Evolutionary conservation across 306 rosid genomes (phyloP), one percentile per base, ranked within the genome.

Genomic region (Senna siamea): DNA sequence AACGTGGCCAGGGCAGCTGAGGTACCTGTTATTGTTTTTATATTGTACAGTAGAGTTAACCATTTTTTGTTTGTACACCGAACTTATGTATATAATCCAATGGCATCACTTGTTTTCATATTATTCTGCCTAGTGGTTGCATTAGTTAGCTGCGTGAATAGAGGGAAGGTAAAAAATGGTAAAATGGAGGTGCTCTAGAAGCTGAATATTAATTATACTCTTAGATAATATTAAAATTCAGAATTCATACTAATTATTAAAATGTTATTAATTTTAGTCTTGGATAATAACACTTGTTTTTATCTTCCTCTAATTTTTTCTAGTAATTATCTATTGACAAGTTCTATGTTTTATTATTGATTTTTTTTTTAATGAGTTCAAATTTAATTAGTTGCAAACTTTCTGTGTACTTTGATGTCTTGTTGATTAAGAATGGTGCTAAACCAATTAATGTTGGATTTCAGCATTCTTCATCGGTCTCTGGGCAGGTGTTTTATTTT

Each of bases 1-100:
- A 87, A 87, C n/a, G 18, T 67, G 34, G 71, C 84, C 15, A 92
- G 85, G 82, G 79, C 30, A 70, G 61, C 85, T 30, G 99, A 94
- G 99, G 99, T 94, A 88, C 74, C 55, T 52, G 19, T 58, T 17
- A 43, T 73, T 17, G n/a, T 5, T 35, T 7, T 58, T 83, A 32
- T 55, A 26, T n/a, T 70, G 46, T 50, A 58, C 37, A 35, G 61
- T 69, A 53, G 40, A 35, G 63, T 67, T 83, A 54, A n/a, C 50
- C 35, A 19, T 62, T 74, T 69, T 72, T 38, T 56, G 5, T 77
- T 52, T 35, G 19, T 67, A 9, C 20, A 20, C 23, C 28, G 14
- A 44, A 26, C 41, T 67, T 51, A 32, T 66, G 12, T 52, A 6
- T 59, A 23, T 34, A 17, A 14, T 51, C 56, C 65, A n/a, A 32